A percentile compares a stretch with the other conserved stretches of the same genome.
phyloP scores from a whole-genome alignment of 2,329 filamentous ascomycete genomes.

The Fusarium cicatricum region DNA sequence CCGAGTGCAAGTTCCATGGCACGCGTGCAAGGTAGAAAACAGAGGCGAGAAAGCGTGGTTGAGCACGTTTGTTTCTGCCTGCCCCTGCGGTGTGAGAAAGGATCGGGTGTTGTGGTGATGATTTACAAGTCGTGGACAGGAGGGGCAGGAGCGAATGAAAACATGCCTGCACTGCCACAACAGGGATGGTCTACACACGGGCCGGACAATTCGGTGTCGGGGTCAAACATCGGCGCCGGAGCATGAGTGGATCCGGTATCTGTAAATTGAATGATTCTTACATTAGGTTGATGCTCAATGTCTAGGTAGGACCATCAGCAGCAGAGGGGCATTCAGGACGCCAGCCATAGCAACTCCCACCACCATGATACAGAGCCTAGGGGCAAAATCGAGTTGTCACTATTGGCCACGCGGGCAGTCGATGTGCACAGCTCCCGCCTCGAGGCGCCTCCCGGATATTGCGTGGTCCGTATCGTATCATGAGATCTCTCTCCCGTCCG shows the following conservation, averaged over 20 bases:
- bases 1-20: slow-evolving; percentile 30
- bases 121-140: slow-evolving; percentile 31
- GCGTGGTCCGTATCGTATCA: slow-evolving; percentile 31
- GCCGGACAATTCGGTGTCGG: slow-evolving; percentile 26
- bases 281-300: no score
- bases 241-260: slow-evolving; percentile 19
- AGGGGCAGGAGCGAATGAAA: slow-evolving; percentile 16
- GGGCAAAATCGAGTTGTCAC: slow-evolving; percentile 10
- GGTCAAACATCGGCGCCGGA: slow-evolving; percentile 27
- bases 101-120: slow-evolving; percentile 29
- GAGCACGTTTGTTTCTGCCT: slow-evolving; percentile 36
- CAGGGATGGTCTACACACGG: slow-evolving; percentile 21
- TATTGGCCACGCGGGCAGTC: slow-evolving; percentile 7
- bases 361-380: slow-evolving; percentile 12
- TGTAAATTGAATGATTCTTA: slow-evolving; percentile 3
- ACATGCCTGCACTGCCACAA: slow-evolving; percentile 34
- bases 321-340: background rate
- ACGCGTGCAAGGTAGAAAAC: slow-evolving; percentile 19
- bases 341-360: background rate
- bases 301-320: no score
- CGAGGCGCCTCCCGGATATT: slow-evolving; percentile 18
- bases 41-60: slow-evolving; percentile 38
- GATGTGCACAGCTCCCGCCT: background rate
- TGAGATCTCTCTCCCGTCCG: slow-evolving; percentile 28
- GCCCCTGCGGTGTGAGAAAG: slow-evolving; percentile 31